phyloP scores from a whole-genome alignment of 73 alveolate genomes.

The Symbiodinium natans region DNA sequence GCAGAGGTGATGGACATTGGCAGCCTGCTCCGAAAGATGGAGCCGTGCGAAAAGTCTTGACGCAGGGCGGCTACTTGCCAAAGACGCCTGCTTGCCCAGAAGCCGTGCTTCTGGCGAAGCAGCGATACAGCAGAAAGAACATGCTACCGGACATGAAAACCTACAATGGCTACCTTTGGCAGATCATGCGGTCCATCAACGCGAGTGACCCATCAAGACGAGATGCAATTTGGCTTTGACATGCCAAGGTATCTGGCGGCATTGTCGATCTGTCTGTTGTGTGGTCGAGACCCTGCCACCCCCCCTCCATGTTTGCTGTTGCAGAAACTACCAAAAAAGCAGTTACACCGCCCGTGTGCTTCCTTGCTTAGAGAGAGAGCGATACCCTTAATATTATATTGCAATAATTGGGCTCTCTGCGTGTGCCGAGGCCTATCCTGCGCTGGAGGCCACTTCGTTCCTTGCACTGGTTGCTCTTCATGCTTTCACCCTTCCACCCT shows the following conservation, averaged over 20 bases:
- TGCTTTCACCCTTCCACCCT: too few relatives aligned
- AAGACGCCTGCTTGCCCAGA: background rate
- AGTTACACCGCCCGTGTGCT: too few relatives aligned
- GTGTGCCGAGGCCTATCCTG: background rate
- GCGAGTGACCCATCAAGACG: background rate
- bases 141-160: background rate
- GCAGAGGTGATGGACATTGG: background rate
- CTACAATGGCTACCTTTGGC: conserved; percentile 1
- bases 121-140: background rate
- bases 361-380: too few relatives aligned
- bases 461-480: too few relatives aligned
- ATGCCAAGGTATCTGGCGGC: too few relatives aligned
- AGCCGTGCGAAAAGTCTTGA: background rate
- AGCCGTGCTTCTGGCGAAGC: background rate
- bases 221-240: background rate
- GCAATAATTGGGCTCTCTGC: too few relatives aligned
- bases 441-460: background rate
- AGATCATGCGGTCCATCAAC: background rate
- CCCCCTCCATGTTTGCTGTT: too few relatives aligned
- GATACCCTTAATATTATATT: too few relatives aligned
- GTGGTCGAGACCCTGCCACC: too few relatives aligned
- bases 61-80: background rate
- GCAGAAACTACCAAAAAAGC: too few relatives aligned
- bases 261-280: too few relatives aligned
- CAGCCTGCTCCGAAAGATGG: background rate